Evolutionary conservation across 108 stramenopile species (phyloP), one percentile per base, ranked within the genome.

Genomic region (Pelagomonas calceolata): DNA sequence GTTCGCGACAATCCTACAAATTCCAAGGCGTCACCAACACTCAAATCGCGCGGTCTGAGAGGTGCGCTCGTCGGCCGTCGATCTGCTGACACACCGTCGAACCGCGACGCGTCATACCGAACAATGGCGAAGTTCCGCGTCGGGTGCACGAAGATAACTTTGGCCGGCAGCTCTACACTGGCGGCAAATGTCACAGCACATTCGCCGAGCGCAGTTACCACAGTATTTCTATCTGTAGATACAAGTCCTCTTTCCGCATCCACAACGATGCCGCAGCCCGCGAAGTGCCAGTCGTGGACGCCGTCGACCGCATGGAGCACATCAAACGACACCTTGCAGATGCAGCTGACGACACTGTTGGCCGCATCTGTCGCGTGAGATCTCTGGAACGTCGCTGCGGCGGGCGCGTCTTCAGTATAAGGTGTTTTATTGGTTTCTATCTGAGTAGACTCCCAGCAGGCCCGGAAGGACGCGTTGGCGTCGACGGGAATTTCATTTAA

Each of bases 181-280:
- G 76, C 81, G 33, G 45, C 76, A 51, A 83, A 77, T 45, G 79
- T 82, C 0, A 84, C 69, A 37, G 60, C 34, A 34, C 73, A 70
- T 69, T 84, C 81, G 3, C 81, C 78, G 15, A 84, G 39, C 36
- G 81, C 29, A 18, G 68, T 65, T 32, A 73, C 76, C 16, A 80
- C 81, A 7, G 82, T 84, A 45, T 69, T 80, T 32, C 79, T 76
- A 67, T 84, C 82, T 63, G 78, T 79, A n/a, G 78, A 68, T 30
- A 84, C 79, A 39, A 84, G 79, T 21, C 82, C 82, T 35, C 36
- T 51, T 36, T 69, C 73, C 64, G 15, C 34, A 65, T 84, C 82
- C 5, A 84, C 79, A 14, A 84, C 74, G 16, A 79, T 43, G 29
- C 82, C 82, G 0, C 70, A 51, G 33, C 81, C 82, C 0, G 63